phyloP scores from a whole-genome alignment of 1,139 yeast genomes.

The Zygosaccharomyces sapae region DNA sequence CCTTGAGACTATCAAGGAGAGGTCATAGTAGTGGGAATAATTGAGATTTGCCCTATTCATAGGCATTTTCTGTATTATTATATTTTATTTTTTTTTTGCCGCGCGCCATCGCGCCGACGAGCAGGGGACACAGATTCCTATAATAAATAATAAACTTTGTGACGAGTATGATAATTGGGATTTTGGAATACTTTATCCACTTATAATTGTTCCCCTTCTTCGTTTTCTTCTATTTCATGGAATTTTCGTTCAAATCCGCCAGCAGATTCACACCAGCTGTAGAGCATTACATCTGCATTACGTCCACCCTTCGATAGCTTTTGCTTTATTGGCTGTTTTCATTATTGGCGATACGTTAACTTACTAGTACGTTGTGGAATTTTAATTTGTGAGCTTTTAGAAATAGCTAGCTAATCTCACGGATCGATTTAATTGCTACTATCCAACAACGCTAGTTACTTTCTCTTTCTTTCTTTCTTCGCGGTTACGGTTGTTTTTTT shows the following conservation, averaged over 20 bases:
- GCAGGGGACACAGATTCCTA: neutral
- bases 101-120: neutral
- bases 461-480: neutral
- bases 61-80: neutral
- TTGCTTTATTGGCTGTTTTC: neutral
- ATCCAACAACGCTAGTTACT: neutral
- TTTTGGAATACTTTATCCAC: neutral
- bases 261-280: slow-evolving; percentile 3
- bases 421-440: neutral
- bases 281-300: neutral
- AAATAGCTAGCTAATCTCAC: slow-evolving; percentile 1
- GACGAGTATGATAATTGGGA: neutral
- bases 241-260: neutral
- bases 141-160: neutral
- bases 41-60: neutral
- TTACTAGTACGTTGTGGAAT: neutral
- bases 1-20: slow-evolving; percentile 18
- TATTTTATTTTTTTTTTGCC: neutral
- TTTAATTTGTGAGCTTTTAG: neutral
- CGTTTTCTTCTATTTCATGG: neutral
- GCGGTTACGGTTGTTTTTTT: neutral
- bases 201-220: neutral
- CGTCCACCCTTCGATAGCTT: neutral
- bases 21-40: slow-evolving; percentile 9
- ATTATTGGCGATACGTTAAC: neutral